phyloP scores from a whole-genome alignment of 164 flowering plant genomes.

The Tinospora cordifolia region DNA sequence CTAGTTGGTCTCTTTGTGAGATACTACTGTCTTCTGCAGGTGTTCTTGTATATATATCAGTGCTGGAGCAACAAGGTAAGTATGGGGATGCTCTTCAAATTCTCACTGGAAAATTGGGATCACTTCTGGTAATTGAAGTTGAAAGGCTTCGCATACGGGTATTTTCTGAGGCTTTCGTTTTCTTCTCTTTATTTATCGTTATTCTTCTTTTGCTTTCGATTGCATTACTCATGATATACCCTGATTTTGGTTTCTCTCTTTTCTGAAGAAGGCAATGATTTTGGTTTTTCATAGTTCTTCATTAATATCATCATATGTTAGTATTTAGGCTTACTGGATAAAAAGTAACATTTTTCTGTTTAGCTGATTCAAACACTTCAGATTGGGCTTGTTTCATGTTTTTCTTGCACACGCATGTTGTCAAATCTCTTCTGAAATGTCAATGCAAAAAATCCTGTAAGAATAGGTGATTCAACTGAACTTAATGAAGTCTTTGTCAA shows the following conservation, averaged over 20 bases:
- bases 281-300: neutral
- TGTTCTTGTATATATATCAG: constrained; percentile 69
- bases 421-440: neutral
- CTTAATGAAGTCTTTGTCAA: too few species aligned
- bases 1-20: neutral
- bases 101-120: constrained; percentile 74
- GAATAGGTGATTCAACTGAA: too few species aligned
- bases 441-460: neutral
- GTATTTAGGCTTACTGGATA: neutral
- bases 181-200: neutral
- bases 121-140: constrained; percentile 67
- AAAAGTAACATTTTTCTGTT: neutral
- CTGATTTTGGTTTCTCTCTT: too few species aligned
- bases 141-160: constrained; percentile 88
- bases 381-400: neutral
- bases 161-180: constrained; percentile 31
- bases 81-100: constrained; percentile 70
- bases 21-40: constrained; percentile 38
- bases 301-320: neutral
- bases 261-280: neutral
- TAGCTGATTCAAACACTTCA: neutral
- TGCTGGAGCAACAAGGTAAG: constrained; percentile 81
- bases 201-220: neutral
- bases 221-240: neutral
- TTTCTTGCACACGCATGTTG: neutral